Evolutionary conservation across 331 rosid genomes (phyloP), one percentile per base, ranked within the genome.

Genomic region (Quercus phellos): DNA sequence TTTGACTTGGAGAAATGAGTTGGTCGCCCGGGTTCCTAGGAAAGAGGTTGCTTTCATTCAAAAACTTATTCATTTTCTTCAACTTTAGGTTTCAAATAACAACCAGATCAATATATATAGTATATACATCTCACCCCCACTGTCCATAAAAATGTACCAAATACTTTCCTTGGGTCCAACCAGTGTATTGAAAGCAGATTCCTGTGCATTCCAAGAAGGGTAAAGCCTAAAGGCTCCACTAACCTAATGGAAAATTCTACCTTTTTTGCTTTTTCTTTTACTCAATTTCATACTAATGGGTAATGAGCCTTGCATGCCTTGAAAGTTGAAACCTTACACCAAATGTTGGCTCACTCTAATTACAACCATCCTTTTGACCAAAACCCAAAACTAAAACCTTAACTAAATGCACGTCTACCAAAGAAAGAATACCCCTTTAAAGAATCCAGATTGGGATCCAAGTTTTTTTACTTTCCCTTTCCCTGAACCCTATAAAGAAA

Each of bases 401-500:
- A 21, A 59, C 66, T 76, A 73, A 79, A 70, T 69, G 83, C 87
- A 80, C 82, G 76, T 8, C 64, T 71, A 83, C 71, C 85, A 73
- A 80, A 38, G 46, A 8, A 78, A 78, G 74, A 86, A 76, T 68
- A 38, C 68, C 51, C 38, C 82, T 50, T 80, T 71, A 68, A 68
- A 75, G 81, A 83, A 71, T 82, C 77, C 73, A 51, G 84, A 72
- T 66, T 81, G 82, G 79, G 71, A 73, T 81, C 77, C 71, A 78
- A 81, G 78, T 80, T 83, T 80, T 76, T 8, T 38, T 38, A 38
- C 46, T 38, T 38, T 38, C 12, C 83, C 92, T 89, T 91, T 89
- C 84, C 82, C 96, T 77, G 86, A 76, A 77, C 83, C 90, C 92
- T 54, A 90, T 88, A 84, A 81, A 85, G 84, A 82, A 74, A 60